Evolutionary conservation across 129 eudicot genomes (phyloP).

Genomic region (Ambrosia trifida): DNA sequence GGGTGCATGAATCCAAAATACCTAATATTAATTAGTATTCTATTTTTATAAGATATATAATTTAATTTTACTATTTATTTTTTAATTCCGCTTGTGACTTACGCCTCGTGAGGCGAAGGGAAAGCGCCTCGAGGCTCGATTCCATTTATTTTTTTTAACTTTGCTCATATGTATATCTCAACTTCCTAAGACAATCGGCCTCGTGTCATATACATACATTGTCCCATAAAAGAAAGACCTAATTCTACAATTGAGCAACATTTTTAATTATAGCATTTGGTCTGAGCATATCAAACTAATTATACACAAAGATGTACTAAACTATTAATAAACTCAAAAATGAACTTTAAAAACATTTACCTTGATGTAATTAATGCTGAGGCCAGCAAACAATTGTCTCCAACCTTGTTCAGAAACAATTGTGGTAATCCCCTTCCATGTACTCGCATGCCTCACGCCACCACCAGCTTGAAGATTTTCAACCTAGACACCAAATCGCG

Average conservation of each 20-base stretch:
- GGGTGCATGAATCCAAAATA: too few relatives aligned
- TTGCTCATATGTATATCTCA: neutral
- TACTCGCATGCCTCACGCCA: conserved; percentile 53
- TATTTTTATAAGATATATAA: too few relatives aligned
- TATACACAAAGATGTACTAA: neutral
- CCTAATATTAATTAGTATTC: too few relatives aligned
- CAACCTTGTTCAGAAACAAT: conserved; percentile 84
- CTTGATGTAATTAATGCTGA: conserved; percentile 91
- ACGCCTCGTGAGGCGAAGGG: too few relatives aligned
- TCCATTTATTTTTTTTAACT: too few relatives aligned
- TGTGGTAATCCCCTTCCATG: conserved; percentile 66
- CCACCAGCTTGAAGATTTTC: conserved; percentile 66
- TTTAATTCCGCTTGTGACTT: too few relatives aligned
- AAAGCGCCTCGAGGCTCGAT: too few relatives aligned
- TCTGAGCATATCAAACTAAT: neutral
- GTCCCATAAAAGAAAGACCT: neutral
- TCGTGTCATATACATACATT: neutral
- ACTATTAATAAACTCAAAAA: neutral
- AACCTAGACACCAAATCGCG: conserved; percentile 53
- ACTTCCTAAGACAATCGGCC: neutral
- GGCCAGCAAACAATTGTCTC: conserved; percentile 95
- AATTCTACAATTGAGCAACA: neutral
- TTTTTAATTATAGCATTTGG: neutral
- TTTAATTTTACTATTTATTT: too few relatives aligned
- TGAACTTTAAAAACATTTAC: conserved; percentile 28